Evolutionary conservation across 208 protist species (phyloP), one percentile per base, ranked within the genome.

Genomic region (Tetramitus jugosus): DNA sequence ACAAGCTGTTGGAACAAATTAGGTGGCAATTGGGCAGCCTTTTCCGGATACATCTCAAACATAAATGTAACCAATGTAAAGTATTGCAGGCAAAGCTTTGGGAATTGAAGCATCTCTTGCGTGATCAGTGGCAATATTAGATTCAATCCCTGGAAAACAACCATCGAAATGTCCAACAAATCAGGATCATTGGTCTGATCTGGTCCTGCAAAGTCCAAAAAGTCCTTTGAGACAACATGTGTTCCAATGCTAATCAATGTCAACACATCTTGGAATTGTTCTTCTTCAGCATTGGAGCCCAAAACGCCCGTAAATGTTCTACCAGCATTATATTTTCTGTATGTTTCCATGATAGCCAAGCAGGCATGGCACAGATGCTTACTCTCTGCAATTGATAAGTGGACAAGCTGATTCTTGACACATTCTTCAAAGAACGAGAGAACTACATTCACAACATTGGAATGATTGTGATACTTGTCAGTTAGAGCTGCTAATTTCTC

Each of bases 1-100:
- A 71, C 35, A n/a, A 71, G 35, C 26, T 71, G 65, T 33, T 42
- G 31, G 26, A 71, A 71, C 35, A 71, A 71, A 49, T 43, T 10
- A 49, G 26, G 3, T 20, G 39, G 35, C 35, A 71, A 49, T 20
- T 37, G 10, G 29, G 39, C 20, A 20, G 49, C 40, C 40, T 71
- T 71, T 20, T 71, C 39, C n/a, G 65, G 65, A 71, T 71, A 71
- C 39, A 71, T 49, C 49, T 71, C 65, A 7, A 71, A 33, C 65
- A 71, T 71, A n/a, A 49, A 49, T 20, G 13, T 7, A 35, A 49
- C 49, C 7, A 71, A 49, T 35, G 23, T 49, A 71, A 71, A 71
- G 39, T 71, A 71, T 49, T 71, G 39, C 49, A 49, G 43, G 6
- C 65, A 17, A 20, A 71, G 65, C 10, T 29, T 29, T 4, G 35